These are phyloP conservation scores for Castanospermum australe DNA, from an alignment of 306 rosid genomes.

Conservation along the genomic window DNA sequence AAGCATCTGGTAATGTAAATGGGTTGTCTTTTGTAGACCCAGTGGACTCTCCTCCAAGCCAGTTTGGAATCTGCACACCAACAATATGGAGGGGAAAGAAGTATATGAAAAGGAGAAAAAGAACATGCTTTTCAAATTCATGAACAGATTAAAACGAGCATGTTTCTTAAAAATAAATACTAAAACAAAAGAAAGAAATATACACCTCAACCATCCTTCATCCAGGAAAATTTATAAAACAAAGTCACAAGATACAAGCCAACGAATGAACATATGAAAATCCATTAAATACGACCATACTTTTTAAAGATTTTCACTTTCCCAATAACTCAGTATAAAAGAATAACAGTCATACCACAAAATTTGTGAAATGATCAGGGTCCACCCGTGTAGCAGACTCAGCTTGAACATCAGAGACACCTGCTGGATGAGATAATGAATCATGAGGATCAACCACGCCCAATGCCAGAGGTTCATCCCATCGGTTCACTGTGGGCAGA, in stretches of 20 bases:
- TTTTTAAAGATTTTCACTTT: neutral
- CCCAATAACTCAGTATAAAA: neutral
- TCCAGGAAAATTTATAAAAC: neutral
- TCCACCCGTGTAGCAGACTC: conserved; percentile 77
- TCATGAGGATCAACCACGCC: conserved; percentile 95
- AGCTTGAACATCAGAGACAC: conserved; percentile 89
- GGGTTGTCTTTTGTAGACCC: conserved; percentile 84
- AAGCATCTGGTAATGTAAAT: conserved; percentile 73
- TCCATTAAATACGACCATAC: neutral
- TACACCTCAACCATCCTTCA: neutral
- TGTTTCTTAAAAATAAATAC: too few relatives aligned
- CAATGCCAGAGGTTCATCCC: conserved; percentile 81
- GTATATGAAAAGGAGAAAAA: neutral
- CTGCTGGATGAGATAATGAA: conserved; percentile 97
- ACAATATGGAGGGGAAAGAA: conserved; percentile 17
- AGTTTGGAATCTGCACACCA: conserved; percentile 77
- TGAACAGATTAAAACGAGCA: too few relatives aligned
- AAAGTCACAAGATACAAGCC: neutral
- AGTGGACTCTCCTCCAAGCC: conserved; percentile 65
- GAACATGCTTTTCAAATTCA: neutral
- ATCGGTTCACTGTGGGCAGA: conserved; percentile 68
- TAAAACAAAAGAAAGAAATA: neutral
- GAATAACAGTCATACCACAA: conserved; percentile 60
- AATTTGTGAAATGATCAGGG: conserved; percentile 81
- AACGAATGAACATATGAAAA: conserved; percentile 13